Conservation (phyloP, 1,284 basidiomycete species). For the Gomphus bonarii region DNA sequence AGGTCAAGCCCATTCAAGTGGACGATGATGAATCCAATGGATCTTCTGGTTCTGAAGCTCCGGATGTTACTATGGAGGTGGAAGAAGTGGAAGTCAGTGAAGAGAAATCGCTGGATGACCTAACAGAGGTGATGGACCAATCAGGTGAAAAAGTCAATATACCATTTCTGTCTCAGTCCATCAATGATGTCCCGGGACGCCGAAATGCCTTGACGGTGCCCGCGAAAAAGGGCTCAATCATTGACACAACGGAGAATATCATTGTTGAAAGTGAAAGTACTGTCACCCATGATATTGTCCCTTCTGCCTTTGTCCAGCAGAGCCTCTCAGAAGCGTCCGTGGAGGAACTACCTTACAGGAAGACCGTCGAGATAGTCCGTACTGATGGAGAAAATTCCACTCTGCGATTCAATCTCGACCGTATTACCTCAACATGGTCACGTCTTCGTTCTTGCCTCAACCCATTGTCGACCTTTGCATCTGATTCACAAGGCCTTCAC, state of each 20-base stretch:
- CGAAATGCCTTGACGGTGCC: background rate
- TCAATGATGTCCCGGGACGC: background rate
- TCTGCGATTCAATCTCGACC: background rate
- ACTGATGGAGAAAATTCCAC: background rate
- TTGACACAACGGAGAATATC: background rate
- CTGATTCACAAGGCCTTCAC: background rate
- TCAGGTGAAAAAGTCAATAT: background rate
- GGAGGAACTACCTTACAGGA: background rate
- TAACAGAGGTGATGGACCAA: background rate
- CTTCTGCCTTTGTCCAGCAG: background rate
- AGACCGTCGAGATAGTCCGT: conserved; percentile 4
- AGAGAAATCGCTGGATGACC: background rate
- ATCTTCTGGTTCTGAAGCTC: conserved; percentile 15
- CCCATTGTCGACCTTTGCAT: background rate
- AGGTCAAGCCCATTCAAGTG: conserved; percentile 17
- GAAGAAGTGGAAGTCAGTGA: background rate
- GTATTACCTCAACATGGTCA: background rate
- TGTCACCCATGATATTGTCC: background rate
- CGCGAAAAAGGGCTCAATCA: background rate
- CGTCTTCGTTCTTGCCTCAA: background rate
- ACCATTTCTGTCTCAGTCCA: background rate
- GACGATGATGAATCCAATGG: conserved; percentile 12
- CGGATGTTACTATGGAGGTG: background rate
- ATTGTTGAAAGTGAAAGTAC: background rate
- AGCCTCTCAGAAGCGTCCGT: background rate